Evolutionary conservation across 1,284 basidiomycete species (phyloP), one percentile per base, ranked within the genome.

Genomic region (Sporisorium scitamineum): DNA sequence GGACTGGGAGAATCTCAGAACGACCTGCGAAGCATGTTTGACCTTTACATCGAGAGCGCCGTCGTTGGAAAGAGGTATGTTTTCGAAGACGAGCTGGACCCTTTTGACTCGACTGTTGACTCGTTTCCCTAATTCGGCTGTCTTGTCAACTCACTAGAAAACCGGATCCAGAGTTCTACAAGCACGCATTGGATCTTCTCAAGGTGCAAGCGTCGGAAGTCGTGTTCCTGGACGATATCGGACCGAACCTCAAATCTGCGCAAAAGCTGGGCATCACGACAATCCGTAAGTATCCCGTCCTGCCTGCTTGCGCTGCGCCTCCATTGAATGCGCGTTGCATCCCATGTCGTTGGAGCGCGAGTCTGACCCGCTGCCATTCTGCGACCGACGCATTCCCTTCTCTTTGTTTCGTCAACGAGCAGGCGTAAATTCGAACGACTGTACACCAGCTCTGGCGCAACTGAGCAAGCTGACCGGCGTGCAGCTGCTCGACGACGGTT

Each of bases 181-280:
- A 79, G 54, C 64, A 86, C 57, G 84, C 85, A 9, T 63, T 86
- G 22, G 64, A 83, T 27, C 51, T 71, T 29, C 72, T 86, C 47
- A 74, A 81, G 27, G 74, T 82, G 42, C 56, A 75, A 50, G 63
- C 81, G n/a, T 57, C 81, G 16, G 80, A 86, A 56, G 76, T 79
- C 0, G 79, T 86, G 31, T 86, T 86, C 54, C 72, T 86, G 20
- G 86, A 86, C 73, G 86, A 86, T 54, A 85, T 86, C 37, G 85
- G 85, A 37, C 70, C 66, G 31, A 86, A 86, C 57, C 79, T 86
- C 45, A 84, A 83, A 26, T 77, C 86, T 0, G 86, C 86, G 13
- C 58, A 71, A 10, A 74, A 80, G 62, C 61, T 86, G 20, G 85
- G 85, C 10, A 85, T 86, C 41, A 71, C 73, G 7, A 86, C 86